Evolutionary conservation across 306 rosid genomes (phyloP).

Genomic region (Acacia crassicarpa): DNA sequence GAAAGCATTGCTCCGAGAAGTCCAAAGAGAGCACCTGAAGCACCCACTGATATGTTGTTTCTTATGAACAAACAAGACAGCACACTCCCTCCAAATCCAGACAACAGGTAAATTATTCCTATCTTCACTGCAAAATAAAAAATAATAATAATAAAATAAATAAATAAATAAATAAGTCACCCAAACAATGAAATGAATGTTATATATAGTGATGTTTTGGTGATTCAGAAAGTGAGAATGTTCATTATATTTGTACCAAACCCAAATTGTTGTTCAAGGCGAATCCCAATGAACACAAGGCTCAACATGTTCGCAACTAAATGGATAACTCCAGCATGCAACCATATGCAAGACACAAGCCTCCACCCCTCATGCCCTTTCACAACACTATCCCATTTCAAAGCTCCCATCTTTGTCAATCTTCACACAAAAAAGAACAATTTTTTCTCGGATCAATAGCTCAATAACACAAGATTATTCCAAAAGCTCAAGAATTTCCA

Average conservation of each 20-base stretch:
- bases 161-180: too few relatives aligned
- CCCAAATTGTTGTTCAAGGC: conserved; percentile 93
- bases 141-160: too few relatives aligned
- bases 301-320: conserved; percentile 74
- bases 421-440: conserved; percentile 35
- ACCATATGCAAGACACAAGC: conserved; percentile 81
- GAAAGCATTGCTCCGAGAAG: conserved; percentile 96
- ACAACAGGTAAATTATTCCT: conserved; percentile 62
- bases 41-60: conserved; percentile 77
- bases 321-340: conserved; percentile 87
- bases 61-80: conserved; percentile 61
- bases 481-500: not conserved
- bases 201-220: not conserved
- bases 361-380: conserved; percentile 76
- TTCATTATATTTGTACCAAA: conserved; percentile 48
- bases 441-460: not conserved
- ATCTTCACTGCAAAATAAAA: conserved; percentile 69
- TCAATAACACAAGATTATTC: not conserved
- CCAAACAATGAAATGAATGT: not conserved
- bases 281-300: conserved; percentile 74
- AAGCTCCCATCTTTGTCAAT: conserved; percentile 85
- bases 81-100: conserved; percentile 81
- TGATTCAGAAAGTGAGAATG: not conserved
- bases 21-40: conserved; percentile 94
- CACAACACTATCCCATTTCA: conserved; percentile 61